Base-by-base conservation (phyloP, 768 basidiomycete genomes). In the Lactarius hatsudake region DNA sequence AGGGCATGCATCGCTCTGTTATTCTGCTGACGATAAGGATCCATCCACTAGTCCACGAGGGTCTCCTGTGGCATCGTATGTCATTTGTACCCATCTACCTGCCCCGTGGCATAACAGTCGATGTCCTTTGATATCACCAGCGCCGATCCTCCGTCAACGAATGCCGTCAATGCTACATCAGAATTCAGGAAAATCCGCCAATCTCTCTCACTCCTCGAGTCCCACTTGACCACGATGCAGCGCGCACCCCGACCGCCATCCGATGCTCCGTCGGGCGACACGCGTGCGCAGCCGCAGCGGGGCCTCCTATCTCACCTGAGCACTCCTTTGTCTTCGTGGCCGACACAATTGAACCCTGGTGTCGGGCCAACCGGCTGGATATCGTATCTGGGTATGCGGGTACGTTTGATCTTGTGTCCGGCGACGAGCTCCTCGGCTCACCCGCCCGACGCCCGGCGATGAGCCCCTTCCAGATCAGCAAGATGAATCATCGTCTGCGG, bases 101-200 rank as follows among this genome's bases (percentile, higher is more conserved):
- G 30, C 32, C 26, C 18, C 15, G 1, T 10, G 1, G 7, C 20
- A 32, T 30, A 36, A 2, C 9, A 38, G 17, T 28, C 32, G 28
- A 34, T 26, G 34, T 8, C 26, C 45, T 28, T 36, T 60, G 38
- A 30, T 30, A 26, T 51, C 38, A 26, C 28, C 20, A 66, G 63
- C n/a, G 43, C 23, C 20, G 62, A 69, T 2, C 13, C 51, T 23
- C 40, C 65, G 1, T 55, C 69, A 0, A 54, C 65, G 17, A 66
- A 64, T 32, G 51, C 64, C 5, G 64, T 69, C 53, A 71, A 66
- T 36, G 60, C 70, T 15, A 71, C 61, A 17, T 65, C 69, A 15
- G 70, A 71, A 13, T 69, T 71, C 32, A 63, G 62, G 32, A 71
- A 66, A 43, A 66, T 71, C 26, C 70, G 70, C 43, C 70, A 71